Evolutionary conservation across 495 filamentous ascomycete genomes (phyloP).

Genomic region (Durotheca rogersii): DNA sequence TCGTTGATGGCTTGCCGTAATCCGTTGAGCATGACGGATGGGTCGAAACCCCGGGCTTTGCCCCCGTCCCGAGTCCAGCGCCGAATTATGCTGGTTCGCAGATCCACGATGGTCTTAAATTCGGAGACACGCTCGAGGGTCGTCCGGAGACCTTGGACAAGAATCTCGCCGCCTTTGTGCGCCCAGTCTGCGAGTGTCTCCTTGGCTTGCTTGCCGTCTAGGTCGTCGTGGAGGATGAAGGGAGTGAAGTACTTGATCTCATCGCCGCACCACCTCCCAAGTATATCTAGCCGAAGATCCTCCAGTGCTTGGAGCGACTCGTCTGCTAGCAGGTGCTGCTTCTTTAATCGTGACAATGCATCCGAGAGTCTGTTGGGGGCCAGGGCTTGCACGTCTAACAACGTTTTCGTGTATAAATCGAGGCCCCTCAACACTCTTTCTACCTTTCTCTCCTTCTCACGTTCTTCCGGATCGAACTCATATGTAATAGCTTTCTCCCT

Average conservation of each 20-base stretch:
- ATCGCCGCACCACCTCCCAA: slow-evolving; percentile 77
- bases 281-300: slow-evolving; percentile 76
- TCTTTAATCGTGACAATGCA: slow-evolving; percentile 67
- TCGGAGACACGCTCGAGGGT: slow-evolving; percentile 57
- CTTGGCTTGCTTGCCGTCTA: slow-evolving; percentile 63
- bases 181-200: slow-evolving; percentile 75
- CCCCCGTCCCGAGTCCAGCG: slow-evolving; percentile 66
- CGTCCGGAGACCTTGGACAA: slow-evolving; percentile 59
- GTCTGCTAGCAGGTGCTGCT: slow-evolving; percentile 68
- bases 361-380: slow-evolving; percentile 72
- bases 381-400: slow-evolving; percentile 71
- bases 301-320: slow-evolving; percentile 61
- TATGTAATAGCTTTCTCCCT: slow-evolving; percentile 65
- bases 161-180: slow-evolving; percentile 61
- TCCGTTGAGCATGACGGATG: slow-evolving; percentile 63
- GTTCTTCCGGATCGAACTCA: slow-evolving; percentile 51
- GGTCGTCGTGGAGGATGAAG: slow-evolving; percentile 82
- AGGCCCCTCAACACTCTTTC: slow-evolving; percentile 62
- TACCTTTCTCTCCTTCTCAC: slow-evolving; percentile 34
- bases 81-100: slow-evolving; percentile 69
- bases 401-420: slow-evolving; percentile 71
- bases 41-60: slow-evolving; percentile 55
- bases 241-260: slow-evolving; percentile 87
- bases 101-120: slow-evolving; percentile 64
- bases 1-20: slow-evolving; percentile 68